phyloP scores from a whole-genome alignment of 2,329 filamentous ascomycete species.

The Sarocladium strictum region DNA sequence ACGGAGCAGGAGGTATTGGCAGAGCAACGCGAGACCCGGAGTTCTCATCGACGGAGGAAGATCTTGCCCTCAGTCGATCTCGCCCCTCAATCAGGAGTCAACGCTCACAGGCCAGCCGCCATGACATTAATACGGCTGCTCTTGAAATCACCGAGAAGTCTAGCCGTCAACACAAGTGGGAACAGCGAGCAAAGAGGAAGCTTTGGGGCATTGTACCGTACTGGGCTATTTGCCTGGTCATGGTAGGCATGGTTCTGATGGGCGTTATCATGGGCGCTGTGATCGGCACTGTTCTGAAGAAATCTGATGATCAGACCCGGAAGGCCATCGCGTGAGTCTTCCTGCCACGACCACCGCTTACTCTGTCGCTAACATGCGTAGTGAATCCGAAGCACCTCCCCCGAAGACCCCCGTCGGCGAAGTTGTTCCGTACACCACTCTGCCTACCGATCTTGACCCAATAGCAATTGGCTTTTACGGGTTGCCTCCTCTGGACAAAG shows the following conservation, averaged over 20 bases:
- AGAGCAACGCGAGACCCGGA: constrained; percentile 57
- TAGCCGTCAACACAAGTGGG: constrained; percentile 40
- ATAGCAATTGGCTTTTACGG: constrained; percentile 46
- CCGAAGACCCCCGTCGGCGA: constrained; percentile 36
- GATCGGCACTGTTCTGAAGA: constrained; percentile 17
- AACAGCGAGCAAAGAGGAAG: constrained; percentile 46
- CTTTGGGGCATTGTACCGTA: constrained; percentile 54
- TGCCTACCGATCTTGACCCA: constrained; percentile 40
- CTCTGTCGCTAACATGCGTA: constrained; percentile 8
- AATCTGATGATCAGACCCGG: constrained; percentile 13
- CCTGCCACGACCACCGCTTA: not conserved
- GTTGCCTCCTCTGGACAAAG: constrained; percentile 48
- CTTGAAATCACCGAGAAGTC: constrained; percentile 41
- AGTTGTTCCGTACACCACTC: constrained; percentile 42
- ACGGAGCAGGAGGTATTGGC: constrained; percentile 57
- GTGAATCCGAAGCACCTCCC: constrained; percentile 19
- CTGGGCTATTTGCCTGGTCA: constrained; percentile 52
- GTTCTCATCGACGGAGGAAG: constrained; percentile 51
- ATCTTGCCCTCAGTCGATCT: constrained; percentile 44
- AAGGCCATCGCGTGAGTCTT: constrained; percentile 8
- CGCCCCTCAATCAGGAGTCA: constrained; percentile 45
- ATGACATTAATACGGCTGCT: constrained; percentile 49
- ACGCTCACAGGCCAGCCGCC: constrained; percentile 32
- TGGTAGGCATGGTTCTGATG: constrained; percentile 44
- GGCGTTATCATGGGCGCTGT: constrained; percentile 52